Evolutionary conservation across 495 filamentous ascomycete genomes (phyloP).

Genomic region (Lophiotrema nucula): DNA sequence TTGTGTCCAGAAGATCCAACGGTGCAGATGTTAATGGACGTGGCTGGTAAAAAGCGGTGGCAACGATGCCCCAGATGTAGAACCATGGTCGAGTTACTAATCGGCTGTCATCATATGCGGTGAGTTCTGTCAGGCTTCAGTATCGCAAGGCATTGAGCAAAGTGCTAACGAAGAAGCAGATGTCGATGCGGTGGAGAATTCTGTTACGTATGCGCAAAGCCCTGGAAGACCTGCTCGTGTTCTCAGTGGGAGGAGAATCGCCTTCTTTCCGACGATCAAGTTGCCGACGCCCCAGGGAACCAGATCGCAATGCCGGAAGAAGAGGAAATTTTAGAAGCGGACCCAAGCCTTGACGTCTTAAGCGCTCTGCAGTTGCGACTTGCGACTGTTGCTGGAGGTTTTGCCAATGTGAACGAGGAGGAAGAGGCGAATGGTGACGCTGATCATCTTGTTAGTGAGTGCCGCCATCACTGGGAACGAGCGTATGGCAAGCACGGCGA

Average conservation of each 20-base stretch:
- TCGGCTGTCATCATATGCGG: background rate
- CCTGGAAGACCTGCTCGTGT: constrained; percentile 1
- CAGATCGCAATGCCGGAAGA: constrained; percentile 7
- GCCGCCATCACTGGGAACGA: constrained; percentile 8
- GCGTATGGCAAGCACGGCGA: background rate
- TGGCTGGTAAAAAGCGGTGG: background rate
- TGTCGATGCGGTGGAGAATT: background rate
- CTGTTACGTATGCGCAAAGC: background rate
- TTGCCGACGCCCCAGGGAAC: constrained; percentile 18
- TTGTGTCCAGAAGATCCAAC: background rate
- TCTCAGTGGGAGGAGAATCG: constrained; percentile 15
- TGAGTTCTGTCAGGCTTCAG: background rate
- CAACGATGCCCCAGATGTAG: background rate
- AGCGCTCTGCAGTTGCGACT: background rate
- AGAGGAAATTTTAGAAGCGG: background rate
- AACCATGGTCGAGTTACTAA: background rate
- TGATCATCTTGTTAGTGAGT: background rate
- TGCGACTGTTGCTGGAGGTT: background rate
- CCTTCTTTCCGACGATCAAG: constrained; percentile 18
- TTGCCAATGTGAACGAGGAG: background rate
- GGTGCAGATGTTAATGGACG: background rate
- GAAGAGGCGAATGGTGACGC: background rate
- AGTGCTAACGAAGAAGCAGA: background rate
- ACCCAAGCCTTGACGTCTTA: constrained; percentile 4
- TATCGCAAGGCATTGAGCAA: background rate